Evolutionary conservation across 1,284 basidiomycete species (phyloP).

Genomic region (Melampsora larici-populina): DNA sequence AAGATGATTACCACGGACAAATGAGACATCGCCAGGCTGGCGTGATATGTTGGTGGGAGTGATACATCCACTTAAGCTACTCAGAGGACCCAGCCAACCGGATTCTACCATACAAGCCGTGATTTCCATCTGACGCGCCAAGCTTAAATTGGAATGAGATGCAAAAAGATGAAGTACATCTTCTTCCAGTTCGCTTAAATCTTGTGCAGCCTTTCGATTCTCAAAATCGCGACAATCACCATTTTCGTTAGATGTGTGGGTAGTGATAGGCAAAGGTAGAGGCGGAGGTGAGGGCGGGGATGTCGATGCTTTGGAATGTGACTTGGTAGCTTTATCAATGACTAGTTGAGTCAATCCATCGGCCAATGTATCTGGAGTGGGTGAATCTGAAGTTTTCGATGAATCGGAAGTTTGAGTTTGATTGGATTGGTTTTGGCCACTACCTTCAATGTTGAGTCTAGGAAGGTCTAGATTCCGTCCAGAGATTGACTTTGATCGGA

Average conservation of each 20-base stretch:
- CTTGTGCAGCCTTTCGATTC: background rate
- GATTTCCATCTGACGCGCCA: background rate
- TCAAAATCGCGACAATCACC: background rate
- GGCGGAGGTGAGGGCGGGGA: background rate
- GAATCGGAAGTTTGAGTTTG: background rate
- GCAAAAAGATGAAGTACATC: background rate
- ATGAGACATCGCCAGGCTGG: background rate
- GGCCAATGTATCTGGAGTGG: conserved; percentile 18
- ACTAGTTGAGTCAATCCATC: conserved; percentile 38
- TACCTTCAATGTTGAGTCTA: background rate
- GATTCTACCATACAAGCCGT: background rate
- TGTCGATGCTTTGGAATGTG: background rate
- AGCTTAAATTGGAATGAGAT: background rate
- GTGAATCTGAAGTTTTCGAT: background rate
- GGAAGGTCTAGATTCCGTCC: background rate
- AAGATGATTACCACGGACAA: background rate
- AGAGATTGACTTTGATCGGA: background rate
- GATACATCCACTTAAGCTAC: background rate
- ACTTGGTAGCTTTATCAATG: conserved; percentile 24
- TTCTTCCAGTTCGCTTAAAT: background rate
- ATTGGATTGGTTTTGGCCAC: background rate
- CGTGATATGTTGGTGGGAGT: background rate
- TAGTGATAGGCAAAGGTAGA: background rate
- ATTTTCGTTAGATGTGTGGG: background rate
- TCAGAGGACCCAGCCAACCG: background rate